Evolutionary conservation across 2,329 filamentous ascomycete genomes (phyloP), one percentile per base, ranked within the genome.

Genomic region (Talaromyces sp.): DNA sequence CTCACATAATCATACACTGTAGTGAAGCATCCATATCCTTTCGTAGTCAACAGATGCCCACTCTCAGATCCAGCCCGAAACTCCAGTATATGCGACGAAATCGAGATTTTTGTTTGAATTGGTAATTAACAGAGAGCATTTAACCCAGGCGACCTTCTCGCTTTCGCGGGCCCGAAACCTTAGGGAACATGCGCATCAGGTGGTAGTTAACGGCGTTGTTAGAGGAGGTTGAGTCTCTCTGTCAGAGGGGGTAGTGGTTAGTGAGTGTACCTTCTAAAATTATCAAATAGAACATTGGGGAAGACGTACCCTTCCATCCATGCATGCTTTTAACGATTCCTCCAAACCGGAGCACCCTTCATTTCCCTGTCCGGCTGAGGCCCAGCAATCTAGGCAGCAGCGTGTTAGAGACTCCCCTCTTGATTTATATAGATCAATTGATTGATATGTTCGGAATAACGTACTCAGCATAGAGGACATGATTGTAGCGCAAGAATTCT

Each of bases 161-260:
- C 79, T 93, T 86, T 85, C 88, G 82, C 69, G 88, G 84, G 73
- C 89, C 85, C 80, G 89, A 85, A 82, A 96, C 82, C 76, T 89
- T 87, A 14, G 88, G 87, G 72, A 90, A 90, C 82, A 91, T 86
- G 73, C 95, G 87, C 70, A 86, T 85, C 50, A 98, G 82, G 77
- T 97, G 93, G 83, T 93, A 93, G 81, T 98, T 98, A 86, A 98
- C 93, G 69, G 86, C 87, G 77, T 88, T 94, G 82, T 89, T 92
- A 75, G 87, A 86, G 69, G 79, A 76, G 63, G 80, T 77, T 68
- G 78, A 77, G 57, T 84, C 78, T 83, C 83, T 86, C 87, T 89
- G 74, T 67, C 64, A 47, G 24, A 62, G 31, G 41, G 22, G 35
- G 43, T 47, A 24, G 8, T 39, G 22, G 14, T 67, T 43, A 65